phyloP scores from a whole-genome alignment of 805 yeast genomes.

The Starmerella roubikii region DNA sequence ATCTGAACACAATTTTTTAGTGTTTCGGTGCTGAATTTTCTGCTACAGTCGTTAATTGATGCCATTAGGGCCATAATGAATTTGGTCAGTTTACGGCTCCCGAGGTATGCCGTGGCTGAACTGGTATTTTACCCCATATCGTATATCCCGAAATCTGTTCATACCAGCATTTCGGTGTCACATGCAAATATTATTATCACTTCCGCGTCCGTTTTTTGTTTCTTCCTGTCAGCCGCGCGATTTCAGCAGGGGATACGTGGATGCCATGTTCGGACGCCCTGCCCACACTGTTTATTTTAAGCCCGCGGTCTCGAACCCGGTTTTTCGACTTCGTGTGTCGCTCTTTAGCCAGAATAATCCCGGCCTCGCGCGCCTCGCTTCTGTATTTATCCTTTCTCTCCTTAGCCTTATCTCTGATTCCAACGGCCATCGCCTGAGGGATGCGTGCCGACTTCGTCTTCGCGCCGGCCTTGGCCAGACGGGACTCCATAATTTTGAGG shows the following conservation, averaged over 20 bases:
- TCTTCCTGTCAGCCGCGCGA: slow-evolving; percentile 14
- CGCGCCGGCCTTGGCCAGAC: slow-evolving; percentile 27
- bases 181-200: too few species aligned
- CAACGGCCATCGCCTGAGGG: slow-evolving; percentile 82
- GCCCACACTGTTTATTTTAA: slow-evolving; percentile 38
- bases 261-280: slow-evolving; percentile 21
- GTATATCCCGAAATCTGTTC: too few species aligned
- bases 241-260: slow-evolving; percentile 16
- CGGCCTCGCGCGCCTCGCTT: slow-evolving; percentile 75
- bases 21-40: too few species aligned
- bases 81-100: too few species aligned
- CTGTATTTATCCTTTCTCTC: slow-evolving; percentile 41
- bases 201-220: not conserved
- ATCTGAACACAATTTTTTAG: too few species aligned
- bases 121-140: too few species aligned
- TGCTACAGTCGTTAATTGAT: too few species aligned
- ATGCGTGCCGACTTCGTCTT: slow-evolving; percentile 47
- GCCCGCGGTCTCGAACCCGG: slow-evolving; percentile 55
- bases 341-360: slow-evolving; percentile 65
- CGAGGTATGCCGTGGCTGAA: too few species aligned
- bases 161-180: too few species aligned
- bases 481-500: slow-evolving; percentile 27
- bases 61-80: too few species aligned
- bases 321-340: slow-evolving; percentile 30
- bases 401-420: slow-evolving; percentile 52